These are phyloP conservation scores for Aquilaria agallochum DNA, from an alignment of 441 rosid genomes.

Conservation along the genomic window DNA sequence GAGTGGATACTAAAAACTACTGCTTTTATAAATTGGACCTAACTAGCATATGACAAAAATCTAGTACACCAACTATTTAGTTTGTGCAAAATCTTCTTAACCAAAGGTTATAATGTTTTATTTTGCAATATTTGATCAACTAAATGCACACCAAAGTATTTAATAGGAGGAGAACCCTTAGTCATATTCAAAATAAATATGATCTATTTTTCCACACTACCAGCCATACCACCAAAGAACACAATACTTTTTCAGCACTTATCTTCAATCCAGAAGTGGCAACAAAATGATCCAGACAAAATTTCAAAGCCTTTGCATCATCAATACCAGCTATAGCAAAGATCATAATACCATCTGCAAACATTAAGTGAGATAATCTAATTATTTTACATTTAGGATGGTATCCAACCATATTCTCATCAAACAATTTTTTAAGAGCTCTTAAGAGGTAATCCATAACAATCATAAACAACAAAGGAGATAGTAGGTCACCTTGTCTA, in stretches of 20 bases:
- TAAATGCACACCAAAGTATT: background rate
- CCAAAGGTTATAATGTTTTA: no score
- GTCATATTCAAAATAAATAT: background rate
- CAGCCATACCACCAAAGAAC: background rate
- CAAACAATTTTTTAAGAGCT: no score
- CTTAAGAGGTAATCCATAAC: no score
- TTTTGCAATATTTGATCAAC: background rate
- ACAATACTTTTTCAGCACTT: background rate
- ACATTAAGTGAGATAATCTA: background rate
- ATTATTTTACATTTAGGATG: background rate
- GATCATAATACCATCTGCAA: background rate
- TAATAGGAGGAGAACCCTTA: background rate
- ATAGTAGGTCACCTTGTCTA: background rate
- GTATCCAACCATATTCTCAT: no score
- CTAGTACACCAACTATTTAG: no score
- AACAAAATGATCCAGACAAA: background rate
- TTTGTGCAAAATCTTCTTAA: no score
- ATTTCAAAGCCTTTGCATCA: background rate
- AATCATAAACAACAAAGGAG: no score
- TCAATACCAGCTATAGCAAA: background rate
- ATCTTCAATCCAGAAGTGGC: background rate
- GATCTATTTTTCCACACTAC: background rate
- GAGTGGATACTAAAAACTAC: background rate
- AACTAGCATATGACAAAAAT: no score
- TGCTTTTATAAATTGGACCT: no score